phyloP scores from a whole-genome alignment of 768 basidiomycete species.

The Inosperma sp. region DNA sequence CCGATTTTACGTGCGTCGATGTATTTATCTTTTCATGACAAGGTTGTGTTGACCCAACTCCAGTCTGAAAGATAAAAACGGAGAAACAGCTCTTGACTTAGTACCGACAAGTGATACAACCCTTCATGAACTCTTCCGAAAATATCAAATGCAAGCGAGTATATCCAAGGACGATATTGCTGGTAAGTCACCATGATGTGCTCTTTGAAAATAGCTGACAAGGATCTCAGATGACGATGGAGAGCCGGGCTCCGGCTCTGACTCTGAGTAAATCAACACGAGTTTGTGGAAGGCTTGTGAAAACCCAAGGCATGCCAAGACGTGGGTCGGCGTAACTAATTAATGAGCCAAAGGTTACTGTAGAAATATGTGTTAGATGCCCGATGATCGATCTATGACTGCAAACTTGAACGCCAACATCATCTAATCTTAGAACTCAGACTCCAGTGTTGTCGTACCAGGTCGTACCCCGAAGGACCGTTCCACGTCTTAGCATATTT shows the following conservation, averaged over 20 bases:
- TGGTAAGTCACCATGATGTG: conserved; percentile 35
- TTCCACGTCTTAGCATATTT: too few relatives aligned
- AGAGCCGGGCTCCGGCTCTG: conserved; percentile 24
- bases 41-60: neutral
- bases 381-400: too few relatives aligned
- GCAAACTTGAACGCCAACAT: too few relatives aligned
- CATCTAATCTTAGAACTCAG: too few relatives aligned
- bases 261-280: conserved; percentile 12
- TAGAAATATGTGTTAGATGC: too few relatives aligned
- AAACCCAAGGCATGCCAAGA: too few relatives aligned
- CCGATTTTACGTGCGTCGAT: conserved; percentile 54
- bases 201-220: neutral
- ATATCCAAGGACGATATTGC: conserved; percentile 62
- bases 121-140: conserved; percentile 47
- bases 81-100: conserved; percentile 51
- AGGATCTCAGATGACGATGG: conserved; percentile 23
- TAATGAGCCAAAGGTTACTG: too few relatives aligned
- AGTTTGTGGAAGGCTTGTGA: too few relatives aligned
- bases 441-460: too few relatives aligned
- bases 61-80: conserved; percentile 72
- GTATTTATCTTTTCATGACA: neutral
- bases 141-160: conserved; percentile 47
- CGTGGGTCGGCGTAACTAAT: too few relatives aligned
- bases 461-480: too few relatives aligned
- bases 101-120: conserved; percentile 51